Conservation (phyloP, 116 monocot genomes). For the Cymodocea nodosa region DNA sequence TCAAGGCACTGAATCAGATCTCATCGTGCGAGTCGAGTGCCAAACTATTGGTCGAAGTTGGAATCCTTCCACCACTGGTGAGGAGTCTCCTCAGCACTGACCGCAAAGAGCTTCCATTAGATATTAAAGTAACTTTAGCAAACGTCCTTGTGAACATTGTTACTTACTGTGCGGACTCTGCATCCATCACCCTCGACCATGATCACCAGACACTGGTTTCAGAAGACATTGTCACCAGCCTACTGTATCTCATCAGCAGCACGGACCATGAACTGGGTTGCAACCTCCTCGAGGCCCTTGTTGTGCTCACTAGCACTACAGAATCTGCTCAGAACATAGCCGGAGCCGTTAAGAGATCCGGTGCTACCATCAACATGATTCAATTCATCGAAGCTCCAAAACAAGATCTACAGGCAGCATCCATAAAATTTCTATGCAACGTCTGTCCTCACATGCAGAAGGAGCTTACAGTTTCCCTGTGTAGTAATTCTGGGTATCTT, state of each 20-base stretch:
- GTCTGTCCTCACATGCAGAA: conserved; percentile 59
- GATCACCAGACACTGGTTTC: conserved; percentile 42
- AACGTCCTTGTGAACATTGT: conserved; percentile 61
- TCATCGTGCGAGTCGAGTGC: conserved; percentile 63
- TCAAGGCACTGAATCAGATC: conserved; percentile 68
- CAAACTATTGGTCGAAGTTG: conserved; percentile 49
- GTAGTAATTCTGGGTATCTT: conserved; percentile 36
- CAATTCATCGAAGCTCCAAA: conserved; percentile 74
- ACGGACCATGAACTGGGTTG: conserved; percentile 58
- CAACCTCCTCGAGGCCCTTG: conserved; percentile 69
- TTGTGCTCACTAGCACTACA: conserved; percentile 55
- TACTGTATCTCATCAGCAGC: conserved; percentile 76
- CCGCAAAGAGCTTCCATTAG: conserved; percentile 43
- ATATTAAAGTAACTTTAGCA: conserved; percentile 62
- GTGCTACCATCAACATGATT: conserved; percentile 59
- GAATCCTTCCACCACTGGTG: conserved; percentile 63
- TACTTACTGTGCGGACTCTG: conserved; percentile 35
- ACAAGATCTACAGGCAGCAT: conserved; percentile 41
- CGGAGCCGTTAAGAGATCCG: conserved; percentile 62
- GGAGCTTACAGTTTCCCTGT: conserved; percentile 45
- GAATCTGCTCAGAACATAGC: conserved; percentile 32
- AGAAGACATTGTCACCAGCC: conserved; percentile 57
- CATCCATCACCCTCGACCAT: conserved; percentile 34
- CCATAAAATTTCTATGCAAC: conserved; percentile 60
- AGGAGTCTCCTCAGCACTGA: conserved; percentile 51